Conservation (phyloP, 1,139 yeast genomes). For the Keqinozyma sinolaborantium region DNA sequence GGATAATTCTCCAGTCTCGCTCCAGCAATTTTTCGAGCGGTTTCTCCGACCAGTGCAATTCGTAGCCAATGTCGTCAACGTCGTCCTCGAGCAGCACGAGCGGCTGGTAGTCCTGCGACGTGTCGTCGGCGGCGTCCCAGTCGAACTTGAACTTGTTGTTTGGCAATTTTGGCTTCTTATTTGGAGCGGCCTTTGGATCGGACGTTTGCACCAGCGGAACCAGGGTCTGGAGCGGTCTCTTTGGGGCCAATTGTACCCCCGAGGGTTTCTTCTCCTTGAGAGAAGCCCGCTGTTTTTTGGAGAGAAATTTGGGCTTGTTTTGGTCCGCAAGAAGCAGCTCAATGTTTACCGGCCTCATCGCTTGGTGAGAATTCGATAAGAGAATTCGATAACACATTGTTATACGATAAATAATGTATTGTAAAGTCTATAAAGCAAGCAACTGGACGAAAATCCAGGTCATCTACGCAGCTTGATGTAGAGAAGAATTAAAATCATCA, state of each 20-base stretch:
- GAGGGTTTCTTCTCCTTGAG: not conserved
- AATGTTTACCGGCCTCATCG: not conserved
- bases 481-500: conserved; percentile 17
- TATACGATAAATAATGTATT: too few relatives aligned
- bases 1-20: conserved; percentile 88
- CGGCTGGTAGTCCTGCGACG: conserved; percentile 44
- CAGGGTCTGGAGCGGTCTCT: not conserved
- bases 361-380: too few relatives aligned
- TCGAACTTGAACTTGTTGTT: conserved; percentile 56
- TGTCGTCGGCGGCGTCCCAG: conserved; percentile 71
- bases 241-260: not conserved
- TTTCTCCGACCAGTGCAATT: conserved; percentile 72
- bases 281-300: not conserved
- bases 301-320: not conserved
- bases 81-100: conserved; percentile 22
- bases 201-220: not conserved
- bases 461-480: conserved; percentile 14
- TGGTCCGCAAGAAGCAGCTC: not conserved
- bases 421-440: too few relatives aligned
- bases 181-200: conserved; percentile 5
- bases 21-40: conserved; percentile 59
- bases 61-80: conserved; percentile 16
- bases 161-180: conserved; percentile 13
- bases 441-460: too few relatives aligned
- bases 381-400: too few relatives aligned